These are phyloP conservation scores for Leccinum arenicola DNA, from an alignment of 768 basidiomycete species.

Conservation along the genomic window DNA sequence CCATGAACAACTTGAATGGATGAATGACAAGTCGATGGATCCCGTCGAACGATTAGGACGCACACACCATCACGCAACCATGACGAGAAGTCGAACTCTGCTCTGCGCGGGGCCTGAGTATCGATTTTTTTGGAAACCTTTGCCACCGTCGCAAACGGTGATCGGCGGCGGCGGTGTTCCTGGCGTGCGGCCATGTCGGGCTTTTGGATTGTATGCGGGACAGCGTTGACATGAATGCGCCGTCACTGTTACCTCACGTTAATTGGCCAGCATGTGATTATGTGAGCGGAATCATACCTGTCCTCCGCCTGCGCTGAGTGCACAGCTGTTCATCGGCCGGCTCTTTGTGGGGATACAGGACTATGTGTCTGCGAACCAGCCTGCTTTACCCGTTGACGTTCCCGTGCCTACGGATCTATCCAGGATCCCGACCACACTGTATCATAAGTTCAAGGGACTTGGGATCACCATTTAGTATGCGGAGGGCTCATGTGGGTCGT, in stretches of 20 bases:
- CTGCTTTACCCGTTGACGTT: neutral
- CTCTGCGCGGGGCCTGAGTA: slow-evolving; percentile 5
- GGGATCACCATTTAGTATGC: neutral
- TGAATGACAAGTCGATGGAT: slow-evolving; percentile 2
- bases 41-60: neutral
- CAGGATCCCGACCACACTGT: slow-evolving; percentile 1
- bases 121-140: neutral
- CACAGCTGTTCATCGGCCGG: neutral
- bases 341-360: too few species aligned
- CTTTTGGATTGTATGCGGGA: neutral
- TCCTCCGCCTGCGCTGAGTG: neutral
- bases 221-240: slow-evolving; percentile 5
- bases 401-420: slow-evolving; percentile 16
- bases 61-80: neutral
- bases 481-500: neutral
- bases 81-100: neutral
- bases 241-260: slow-evolving; percentile 1
- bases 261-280: neutral
- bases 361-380: too few species aligned
- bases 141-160: neutral
- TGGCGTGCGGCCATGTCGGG: neutral
- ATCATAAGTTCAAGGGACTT: neutral
- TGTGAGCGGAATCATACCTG: neutral
- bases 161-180: slow-evolving; percentile 2
- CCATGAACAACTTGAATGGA: neutral